Conservation (phyloP, 2,329 filamentous ascomycete genomes). For the Graphilbum ipis-grandicollis region DNA sequence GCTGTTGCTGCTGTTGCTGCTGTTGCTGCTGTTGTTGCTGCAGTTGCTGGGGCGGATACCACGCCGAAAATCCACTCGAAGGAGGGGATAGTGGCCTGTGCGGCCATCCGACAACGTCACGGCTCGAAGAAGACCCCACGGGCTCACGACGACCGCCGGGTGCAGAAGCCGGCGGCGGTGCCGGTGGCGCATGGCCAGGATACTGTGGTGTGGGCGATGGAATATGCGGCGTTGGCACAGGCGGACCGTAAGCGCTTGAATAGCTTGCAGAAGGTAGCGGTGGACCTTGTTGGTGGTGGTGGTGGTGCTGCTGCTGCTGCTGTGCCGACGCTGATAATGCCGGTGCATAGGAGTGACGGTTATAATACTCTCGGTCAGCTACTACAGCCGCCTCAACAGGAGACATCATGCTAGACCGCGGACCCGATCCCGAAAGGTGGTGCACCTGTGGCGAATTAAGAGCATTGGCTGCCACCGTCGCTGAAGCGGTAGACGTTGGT, state of each 20-base stretch:
- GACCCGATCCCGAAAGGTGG: slow-evolving; percentile 17
- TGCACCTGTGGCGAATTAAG: slow-evolving; percentile 32
- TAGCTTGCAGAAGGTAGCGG: neutral
- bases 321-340: slow-evolving; percentile 11
- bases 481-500: no score
- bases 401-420: slow-evolving; percentile 22
- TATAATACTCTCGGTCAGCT: slow-evolving; percentile 29
- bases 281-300: slow-evolving; percentile 12
- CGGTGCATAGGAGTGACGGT: slow-evolving; percentile 16
- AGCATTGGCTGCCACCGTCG: no score
- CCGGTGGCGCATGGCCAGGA: slow-evolving; percentile 24
- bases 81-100: no score
- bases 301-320: slow-evolving; percentile 15
- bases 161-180: no score
- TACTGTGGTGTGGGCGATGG: slow-evolving; percentile 17
- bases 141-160: slow-evolving; percentile 27
- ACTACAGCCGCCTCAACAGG: slow-evolving; percentile 21
- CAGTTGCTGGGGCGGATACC: no score
- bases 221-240: neutral
- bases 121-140: no score
- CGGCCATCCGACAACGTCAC: no score
- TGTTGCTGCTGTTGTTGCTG: no score
- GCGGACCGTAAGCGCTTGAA: neutral
- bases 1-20: no score
- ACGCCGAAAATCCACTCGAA: no score